Percentiles rank a stretch among this genome's conserved stretches.
Conservation (phyloP, 1,284 basidiomycete species). For the Pseudozyma pruni region DNA sequence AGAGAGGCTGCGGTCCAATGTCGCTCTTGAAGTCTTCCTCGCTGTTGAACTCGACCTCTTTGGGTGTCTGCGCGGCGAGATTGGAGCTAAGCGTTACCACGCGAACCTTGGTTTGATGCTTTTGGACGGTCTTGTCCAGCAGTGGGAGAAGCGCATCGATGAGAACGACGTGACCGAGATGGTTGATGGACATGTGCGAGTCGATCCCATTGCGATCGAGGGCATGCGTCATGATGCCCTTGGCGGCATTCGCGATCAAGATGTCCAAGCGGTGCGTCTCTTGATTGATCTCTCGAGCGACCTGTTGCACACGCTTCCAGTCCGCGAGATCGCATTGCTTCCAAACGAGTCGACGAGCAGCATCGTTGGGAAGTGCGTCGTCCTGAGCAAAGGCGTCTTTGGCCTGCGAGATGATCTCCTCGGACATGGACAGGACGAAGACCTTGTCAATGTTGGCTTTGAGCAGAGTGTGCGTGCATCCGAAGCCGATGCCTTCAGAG, state of each 20-base stretch:
- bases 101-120: slow-evolving; percentile 14
- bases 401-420: slow-evolving; percentile 27
- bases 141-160: slow-evolving; percentile 22
- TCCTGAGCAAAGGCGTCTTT: slow-evolving; percentile 22
- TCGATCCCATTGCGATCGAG: slow-evolving; percentile 31
- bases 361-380: slow-evolving; percentile 13
- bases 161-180: slow-evolving; percentile 28
- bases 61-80: slow-evolving; percentile 23
- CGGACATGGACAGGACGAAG: slow-evolving; percentile 26
- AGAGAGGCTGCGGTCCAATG: slow-evolving; percentile 19
- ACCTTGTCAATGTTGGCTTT: slow-evolving; percentile 29
- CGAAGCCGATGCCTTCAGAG: slow-evolving; percentile 31
- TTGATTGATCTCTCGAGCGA: slow-evolving; percentile 22
- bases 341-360: slow-evolving; percentile 12
- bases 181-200: slow-evolving; percentile 39
- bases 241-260: slow-evolving; percentile 30
- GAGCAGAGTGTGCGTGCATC: slow-evolving; percentile 33
- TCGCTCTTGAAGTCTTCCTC: slow-evolving; percentile 25
- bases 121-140: slow-evolving; percentile 17
- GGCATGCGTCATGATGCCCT: slow-evolving; percentile 30
- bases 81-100: slow-evolving; percentile 33
- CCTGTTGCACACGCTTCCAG: slow-evolving; percentile 25
- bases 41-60: slow-evolving; percentile 8
- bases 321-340: slow-evolving; percentile 34
- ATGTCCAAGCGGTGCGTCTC: slow-evolving; percentile 30